Percentiles rank a stretch among this genome's conserved stretches.
These are phyloP conservation scores for Leishmania amazonensis DNA, from an alignment of 208 protist genomes.

Conservation along the genomic window DNA sequence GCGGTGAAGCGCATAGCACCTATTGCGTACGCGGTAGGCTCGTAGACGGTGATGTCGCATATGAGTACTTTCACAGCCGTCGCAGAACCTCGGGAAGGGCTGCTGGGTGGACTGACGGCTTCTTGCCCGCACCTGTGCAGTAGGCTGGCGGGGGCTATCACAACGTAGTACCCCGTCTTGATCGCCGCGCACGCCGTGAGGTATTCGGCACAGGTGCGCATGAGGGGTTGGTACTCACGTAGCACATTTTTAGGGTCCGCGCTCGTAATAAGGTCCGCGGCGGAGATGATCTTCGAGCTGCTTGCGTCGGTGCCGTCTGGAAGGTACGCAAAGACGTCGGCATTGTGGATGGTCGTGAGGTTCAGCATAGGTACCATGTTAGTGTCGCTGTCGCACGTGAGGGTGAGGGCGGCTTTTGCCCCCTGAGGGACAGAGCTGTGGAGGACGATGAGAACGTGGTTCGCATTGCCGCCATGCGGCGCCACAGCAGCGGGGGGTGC, in stretches of 20 bases:
- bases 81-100: background rate
- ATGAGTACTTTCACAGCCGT: background rate
- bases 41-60: background rate
- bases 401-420: conserved; percentile 2
- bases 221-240: background rate
- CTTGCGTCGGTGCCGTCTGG: background rate
- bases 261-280: background rate
- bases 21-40: background rate
- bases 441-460: conserved; percentile 5
- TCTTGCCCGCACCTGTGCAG: conserved; percentile 1
- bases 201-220: conserved; percentile 1
- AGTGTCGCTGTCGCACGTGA: conserved; percentile 8
- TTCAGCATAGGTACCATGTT: conserved; percentile 3
- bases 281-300: background rate
- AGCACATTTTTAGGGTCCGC: background rate
- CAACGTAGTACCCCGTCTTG: background rate
- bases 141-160: background rate
- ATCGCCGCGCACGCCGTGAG: background rate
- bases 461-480: background rate
- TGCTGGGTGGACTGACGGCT: background rate
- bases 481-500: background rate
- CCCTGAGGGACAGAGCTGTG: conserved; percentile 4
- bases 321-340: background rate
- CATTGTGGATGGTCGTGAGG: background rate
- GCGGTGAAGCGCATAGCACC: conserved; percentile 7